Conservation (phyloP, 179 eudicot species). For the Sideroxylon spinosum region DNA sequence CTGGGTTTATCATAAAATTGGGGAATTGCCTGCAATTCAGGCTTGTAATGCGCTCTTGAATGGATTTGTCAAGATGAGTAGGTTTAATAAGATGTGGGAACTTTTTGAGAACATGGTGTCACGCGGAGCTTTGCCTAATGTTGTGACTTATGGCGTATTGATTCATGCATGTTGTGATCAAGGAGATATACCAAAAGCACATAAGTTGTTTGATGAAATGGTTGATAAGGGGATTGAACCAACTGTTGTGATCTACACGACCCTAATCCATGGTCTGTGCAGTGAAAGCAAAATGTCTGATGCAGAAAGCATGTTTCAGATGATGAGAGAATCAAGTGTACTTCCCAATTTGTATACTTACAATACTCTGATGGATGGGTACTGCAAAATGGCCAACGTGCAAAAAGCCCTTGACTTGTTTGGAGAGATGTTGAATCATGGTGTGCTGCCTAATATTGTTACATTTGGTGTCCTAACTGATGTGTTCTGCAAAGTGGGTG, state of each 20-base stretch:
- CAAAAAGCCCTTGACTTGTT: slow-evolving; percentile 38
- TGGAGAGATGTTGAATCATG: slow-evolving; percentile 43
- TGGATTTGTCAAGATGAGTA: slow-evolving; percentile 59
- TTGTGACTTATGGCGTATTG: slow-evolving; percentile 65
- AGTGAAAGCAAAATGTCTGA: slow-evolving; percentile 46
- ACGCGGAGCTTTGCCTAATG: slow-evolving; percentile 44
- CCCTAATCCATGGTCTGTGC: slow-evolving; percentile 57
- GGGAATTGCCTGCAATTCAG: slow-evolving; percentile 52
- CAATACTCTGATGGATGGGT: slow-evolving; percentile 63
- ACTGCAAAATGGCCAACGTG: slow-evolving; percentile 47
- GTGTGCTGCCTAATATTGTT: slow-evolving; percentile 51
- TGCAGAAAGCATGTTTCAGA: slow-evolving; percentile 46
- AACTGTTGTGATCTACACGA: slow-evolving; percentile 62
- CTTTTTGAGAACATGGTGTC: slow-evolving; percentile 39
- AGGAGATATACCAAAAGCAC: slow-evolving; percentile 47
- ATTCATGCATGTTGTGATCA: slow-evolving; percentile 52
- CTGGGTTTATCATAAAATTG: slow-evolving; percentile 60
- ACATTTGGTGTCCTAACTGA: slow-evolving; percentile 62
- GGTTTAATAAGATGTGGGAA: slow-evolving; percentile 52
- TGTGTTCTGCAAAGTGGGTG: slow-evolving; percentile 48
- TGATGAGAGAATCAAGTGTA: slow-evolving; percentile 47
- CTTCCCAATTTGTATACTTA: slow-evolving; percentile 63
- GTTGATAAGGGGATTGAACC: slow-evolving; percentile 44
- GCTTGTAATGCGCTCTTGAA: slow-evolving; percentile 63
- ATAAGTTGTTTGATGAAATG: slow-evolving; percentile 60